Base-by-base conservation (phyloP, 768 basidiomycete species). In the Glaciozyma antarctica region DNA sequence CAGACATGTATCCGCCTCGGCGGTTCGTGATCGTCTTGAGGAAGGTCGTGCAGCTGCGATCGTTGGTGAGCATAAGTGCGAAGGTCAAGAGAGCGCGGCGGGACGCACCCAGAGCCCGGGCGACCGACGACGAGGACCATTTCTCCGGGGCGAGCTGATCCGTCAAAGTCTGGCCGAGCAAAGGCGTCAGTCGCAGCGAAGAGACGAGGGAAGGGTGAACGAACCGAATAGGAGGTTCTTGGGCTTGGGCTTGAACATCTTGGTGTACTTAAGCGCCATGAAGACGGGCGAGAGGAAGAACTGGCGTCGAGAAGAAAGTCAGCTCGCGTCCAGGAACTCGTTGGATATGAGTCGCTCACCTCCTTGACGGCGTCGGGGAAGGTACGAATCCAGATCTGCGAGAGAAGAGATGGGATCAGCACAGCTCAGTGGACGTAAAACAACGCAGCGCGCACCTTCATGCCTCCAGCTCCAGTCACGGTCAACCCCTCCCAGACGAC, bases 61-160 rank as follows among this genome's bases (percentile, higher is more conserved):
- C 38, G 38, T 17, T 75, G 70, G 60, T 78, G 76, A 9, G 65
- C 69, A 38, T 77, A n/a, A n/a, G n/a, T n/a, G 61, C 63, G 74
- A 79, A 21, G 73, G 72, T 63, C 59, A 77, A 73, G 12, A 75
- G 76, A 8, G 77, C 77, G 49, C 79, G 81, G 74, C 8, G 12
- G 7, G 38, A 87, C 85, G 87, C 75, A 88, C 86, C 17, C 86
- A 85, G 71, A 72, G 71, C 76, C 76, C 0, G 75, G 75, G 43
- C 74, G 75, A 62, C 75, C 75, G 17, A 76, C 71, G 2, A 76
- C 75, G 52, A 77, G 72, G 30, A 77, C 69, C 76, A 77, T 76
- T 65, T 77, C 76, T 45, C 76, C 76, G 0, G 85, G 82, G 6
- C 81, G 79, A 19, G 88, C 80, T 2, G 82, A 79, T 15, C 86